These are phyloP conservation scores for Sarcodon aspratus DNA, from an alignment of 768 basidiomycete genomes.

Conservation along the genomic window DNA sequence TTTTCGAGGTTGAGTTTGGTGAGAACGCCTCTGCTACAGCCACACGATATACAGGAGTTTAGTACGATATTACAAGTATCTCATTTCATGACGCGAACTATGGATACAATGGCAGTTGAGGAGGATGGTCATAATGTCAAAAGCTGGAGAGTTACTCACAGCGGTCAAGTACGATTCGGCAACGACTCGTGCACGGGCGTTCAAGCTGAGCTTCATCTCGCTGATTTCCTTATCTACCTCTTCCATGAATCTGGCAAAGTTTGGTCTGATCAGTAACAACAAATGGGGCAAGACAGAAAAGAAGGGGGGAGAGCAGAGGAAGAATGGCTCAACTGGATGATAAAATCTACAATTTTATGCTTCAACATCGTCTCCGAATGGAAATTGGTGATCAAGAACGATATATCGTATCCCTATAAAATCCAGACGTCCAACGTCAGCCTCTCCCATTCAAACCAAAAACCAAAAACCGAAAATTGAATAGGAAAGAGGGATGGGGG, in stretches of 20 bases:
- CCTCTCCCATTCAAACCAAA: no score
- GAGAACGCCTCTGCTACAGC: no score
- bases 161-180: conserved; percentile 92
- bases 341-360: conserved; percentile 99
- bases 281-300: neutral
- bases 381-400: conserved; percentile 94
- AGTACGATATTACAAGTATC: no score
- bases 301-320: conserved; percentile 2
- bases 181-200: conserved; percentile 92
- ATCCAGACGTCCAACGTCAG: neutral
- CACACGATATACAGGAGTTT: no score
- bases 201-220: conserved; percentile 96
- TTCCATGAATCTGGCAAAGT: conserved; percentile 75
- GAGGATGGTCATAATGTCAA: no score
- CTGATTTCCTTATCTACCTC: conserved; percentile 99
- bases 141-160: conserved; percentile 33
- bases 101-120: no score
- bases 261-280: neutral
- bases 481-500: neutral
- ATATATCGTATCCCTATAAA: conserved; percentile 90
- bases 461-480: neutral
- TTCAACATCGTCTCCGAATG: conserved; percentile 98
- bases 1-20: no score
- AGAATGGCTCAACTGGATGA: conserved; percentile 69
- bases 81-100: no score